Percentiles rank a stretch among this genome's conserved stretches.
These are phyloP conservation scores for Diaporthe citri DNA, from an alignment of 2,329 filamentous ascomycete genomes.

Conservation along the genomic window DNA sequence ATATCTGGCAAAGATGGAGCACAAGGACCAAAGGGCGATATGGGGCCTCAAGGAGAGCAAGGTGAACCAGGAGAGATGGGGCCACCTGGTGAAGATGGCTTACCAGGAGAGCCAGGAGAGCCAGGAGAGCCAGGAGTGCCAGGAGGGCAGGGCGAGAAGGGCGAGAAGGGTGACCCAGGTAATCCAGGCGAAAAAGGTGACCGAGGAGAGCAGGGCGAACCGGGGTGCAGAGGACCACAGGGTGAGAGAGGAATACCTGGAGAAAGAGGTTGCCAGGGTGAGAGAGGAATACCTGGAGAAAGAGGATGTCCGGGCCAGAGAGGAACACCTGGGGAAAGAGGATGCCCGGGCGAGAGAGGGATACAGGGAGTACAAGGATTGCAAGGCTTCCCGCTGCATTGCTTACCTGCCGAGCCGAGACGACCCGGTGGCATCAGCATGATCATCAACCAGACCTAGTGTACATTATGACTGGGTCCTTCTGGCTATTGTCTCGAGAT, in stretches of 20 bases:
- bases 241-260: not conserved
- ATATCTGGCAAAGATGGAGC: not conserved
- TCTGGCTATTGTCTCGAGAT: not conserved
- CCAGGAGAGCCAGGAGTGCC: not conserved
- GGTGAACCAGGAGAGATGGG: not conserved
- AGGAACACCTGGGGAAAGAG: not conserved
- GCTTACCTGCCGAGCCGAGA: not conserved
- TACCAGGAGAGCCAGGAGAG: not conserved
- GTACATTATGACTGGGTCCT: no score
- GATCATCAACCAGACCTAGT: not conserved
- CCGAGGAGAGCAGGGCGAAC: not conserved
- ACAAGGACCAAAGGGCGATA: not conserved
- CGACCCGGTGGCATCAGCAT: not conserved
- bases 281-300: not conserved
- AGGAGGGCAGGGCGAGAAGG: not conserved
- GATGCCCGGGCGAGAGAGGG: no score
- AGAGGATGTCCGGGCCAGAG: not conserved
- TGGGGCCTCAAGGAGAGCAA: not conserved
- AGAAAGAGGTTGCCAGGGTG: not conserved
- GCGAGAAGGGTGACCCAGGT: not conserved
- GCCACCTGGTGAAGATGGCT: not conserved
- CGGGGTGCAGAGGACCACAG: not conserved
- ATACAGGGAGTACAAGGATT: not conserved
- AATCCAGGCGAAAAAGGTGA: not conserved
- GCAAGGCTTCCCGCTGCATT: not conserved